Conservation (phyloP, 192 early-diverging fungal genomes). For the Rhizoclosmatium globosum region DNA sequence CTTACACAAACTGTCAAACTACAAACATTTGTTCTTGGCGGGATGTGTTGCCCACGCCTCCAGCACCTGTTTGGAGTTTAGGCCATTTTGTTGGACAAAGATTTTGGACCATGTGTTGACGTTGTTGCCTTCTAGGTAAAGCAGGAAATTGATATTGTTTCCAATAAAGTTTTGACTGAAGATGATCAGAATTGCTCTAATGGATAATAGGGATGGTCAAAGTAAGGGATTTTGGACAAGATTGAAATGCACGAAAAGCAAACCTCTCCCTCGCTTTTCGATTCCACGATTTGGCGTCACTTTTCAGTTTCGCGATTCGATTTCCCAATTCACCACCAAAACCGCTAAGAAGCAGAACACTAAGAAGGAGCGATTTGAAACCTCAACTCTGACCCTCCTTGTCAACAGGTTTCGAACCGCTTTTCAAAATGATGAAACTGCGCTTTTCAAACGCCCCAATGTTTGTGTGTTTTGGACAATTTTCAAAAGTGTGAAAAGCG, state of each 20-base stretch:
- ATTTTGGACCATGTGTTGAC: constrained; percentile 84
- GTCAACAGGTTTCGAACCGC: no score
- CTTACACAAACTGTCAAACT: constrained; percentile 90
- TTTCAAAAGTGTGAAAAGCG: no score
- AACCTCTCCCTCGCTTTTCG: no score
- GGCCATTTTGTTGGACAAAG: constrained; percentile 86
- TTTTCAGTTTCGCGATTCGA: no score
- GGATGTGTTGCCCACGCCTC: constrained; percentile 81
- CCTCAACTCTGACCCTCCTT: no score
- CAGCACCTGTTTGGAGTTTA: constrained; percentile 79
- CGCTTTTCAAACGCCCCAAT: no score
- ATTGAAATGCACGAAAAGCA: no score
- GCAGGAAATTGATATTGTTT: constrained; percentile 90
- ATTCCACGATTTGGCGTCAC: no score
- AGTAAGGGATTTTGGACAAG: no score
- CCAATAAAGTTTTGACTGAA: constrained; percentile 97
- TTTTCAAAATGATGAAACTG: no score
- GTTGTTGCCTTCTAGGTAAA: constrained; percentile 89
- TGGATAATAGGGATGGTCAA: constrained; percentile 71
- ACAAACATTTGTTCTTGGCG: constrained; percentile 78
- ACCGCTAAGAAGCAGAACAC: constrained; percentile 10
- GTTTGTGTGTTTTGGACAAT: no score
- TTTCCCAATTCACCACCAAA: constrained; percentile 49
- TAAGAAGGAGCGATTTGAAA: no score
- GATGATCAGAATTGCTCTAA: constrained; percentile 84